A percentile compares a stretch with the other conserved stretches of the same genome.
Conservation (phyloP, 192 early-diverging fungal species). For the Spizellomyces sp. region DNA sequence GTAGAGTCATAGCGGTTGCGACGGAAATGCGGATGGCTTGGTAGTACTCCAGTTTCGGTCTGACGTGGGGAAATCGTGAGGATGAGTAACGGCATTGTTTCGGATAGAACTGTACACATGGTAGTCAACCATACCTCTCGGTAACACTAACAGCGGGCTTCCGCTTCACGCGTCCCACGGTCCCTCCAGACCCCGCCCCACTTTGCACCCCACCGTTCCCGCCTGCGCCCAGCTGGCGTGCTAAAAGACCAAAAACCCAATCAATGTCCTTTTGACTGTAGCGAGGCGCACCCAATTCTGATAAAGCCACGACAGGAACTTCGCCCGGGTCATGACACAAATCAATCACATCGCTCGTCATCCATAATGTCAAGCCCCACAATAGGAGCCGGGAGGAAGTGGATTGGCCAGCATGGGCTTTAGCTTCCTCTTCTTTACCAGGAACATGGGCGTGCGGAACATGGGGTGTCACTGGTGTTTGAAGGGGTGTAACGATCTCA, state of each 20-base stretch:
- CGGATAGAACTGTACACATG: neutral
- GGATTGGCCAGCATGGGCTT: slow-evolving; percentile 12
- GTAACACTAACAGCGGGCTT: slow-evolving; percentile 22
- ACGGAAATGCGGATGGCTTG: slow-evolving; percentile 19
- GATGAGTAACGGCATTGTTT: neutral
- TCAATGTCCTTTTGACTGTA: slow-evolving; percentile 29
- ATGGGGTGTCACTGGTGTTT: slow-evolving; percentile 10
- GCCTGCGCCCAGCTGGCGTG: neutral
- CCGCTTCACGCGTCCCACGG: neutral
- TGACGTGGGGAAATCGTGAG: neutral
- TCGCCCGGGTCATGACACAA: slow-evolving; percentile 19
- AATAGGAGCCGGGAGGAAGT: slow-evolving; percentile 23
- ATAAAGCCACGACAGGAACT: slow-evolving; percentile 1
- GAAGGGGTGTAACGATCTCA: slow-evolving; percentile 20
- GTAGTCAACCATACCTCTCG: neutral
- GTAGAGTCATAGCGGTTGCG: slow-evolving; percentile 3
- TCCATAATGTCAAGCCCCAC: slow-evolving; percentile 44
- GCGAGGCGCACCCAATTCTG: slow-evolving; percentile 13
- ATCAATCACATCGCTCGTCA: slow-evolving; percentile 35
- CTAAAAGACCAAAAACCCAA: slow-evolving; percentile 12
- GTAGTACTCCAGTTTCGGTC: slow-evolving; percentile 12
- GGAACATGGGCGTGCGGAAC: neutral
- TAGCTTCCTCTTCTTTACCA: neutral
- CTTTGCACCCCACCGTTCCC: neutral
- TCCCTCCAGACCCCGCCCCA: neutral